phyloP scores from a whole-genome alignment of 306 rosid species.

The Neltuma alba region DNA sequence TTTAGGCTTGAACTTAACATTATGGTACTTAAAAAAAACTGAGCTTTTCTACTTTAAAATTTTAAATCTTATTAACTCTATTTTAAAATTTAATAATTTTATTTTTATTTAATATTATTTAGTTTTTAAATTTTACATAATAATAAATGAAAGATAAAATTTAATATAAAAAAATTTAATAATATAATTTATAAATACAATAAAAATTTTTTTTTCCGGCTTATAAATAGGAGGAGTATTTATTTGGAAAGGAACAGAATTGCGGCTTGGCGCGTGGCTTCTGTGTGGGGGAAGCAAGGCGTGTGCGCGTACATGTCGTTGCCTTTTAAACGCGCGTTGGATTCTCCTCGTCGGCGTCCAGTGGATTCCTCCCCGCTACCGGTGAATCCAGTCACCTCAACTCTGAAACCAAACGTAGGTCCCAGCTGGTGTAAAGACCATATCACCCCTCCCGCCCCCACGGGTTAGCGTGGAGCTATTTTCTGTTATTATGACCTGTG shows the following conservation, averaged over 20 bases:
- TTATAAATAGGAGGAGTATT: no score
- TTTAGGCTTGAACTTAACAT: no score
- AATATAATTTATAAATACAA: no score
- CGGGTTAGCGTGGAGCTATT: constrained; percentile 19
- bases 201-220: no score
- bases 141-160: no score
- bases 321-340: constrained; percentile 37
- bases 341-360: constrained; percentile 47
- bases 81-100: no score
- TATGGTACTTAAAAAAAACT: no score
- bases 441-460: neutral
- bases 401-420: constrained; percentile 22
- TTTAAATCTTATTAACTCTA: no score
- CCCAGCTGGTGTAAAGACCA: constrained; percentile 1
- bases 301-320: constrained; percentile 16
- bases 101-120: no score
- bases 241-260: neutral
- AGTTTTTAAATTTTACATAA: no score
- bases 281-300: constrained; percentile 37
- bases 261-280: constrained; percentile 34
- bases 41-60: no score
- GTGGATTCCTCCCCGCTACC: constrained; percentile 26
- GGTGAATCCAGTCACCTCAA: constrained; percentile 38
- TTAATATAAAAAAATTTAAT: no score
- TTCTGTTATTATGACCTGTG: constrained; percentile 34